phyloP scores from a whole-genome alignment of 2,329 filamentous ascomycete species.

The Cadophora gregata region DNA sequence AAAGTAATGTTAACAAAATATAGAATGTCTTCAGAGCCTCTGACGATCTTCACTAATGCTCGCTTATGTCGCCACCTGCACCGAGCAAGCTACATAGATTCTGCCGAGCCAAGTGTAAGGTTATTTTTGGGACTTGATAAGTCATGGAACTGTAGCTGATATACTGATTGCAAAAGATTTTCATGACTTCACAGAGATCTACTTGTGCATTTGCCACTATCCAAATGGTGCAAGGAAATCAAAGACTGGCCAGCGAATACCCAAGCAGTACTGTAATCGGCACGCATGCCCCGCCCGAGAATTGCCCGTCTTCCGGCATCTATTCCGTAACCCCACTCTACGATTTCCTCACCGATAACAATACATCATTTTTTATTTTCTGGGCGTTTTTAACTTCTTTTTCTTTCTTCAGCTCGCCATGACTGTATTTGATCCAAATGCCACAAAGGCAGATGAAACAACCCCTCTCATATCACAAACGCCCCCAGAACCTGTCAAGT shows the following conservation, averaged over 20 bases:
- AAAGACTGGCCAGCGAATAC: neutral
- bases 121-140: too few species aligned
- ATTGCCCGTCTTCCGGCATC: neutral
- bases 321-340: slow-evolving; percentile 1
- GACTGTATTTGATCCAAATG: neutral
- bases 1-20: too few species aligned
- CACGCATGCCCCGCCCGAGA: neutral
- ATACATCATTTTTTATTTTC: neutral
- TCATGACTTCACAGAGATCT: neutral
- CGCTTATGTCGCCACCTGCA: too few species aligned
- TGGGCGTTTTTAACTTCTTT: neutral
- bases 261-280: neutral
- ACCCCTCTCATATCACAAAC: slow-evolving; percentile 27
- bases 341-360: neutral
- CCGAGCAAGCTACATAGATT: too few species aligned
- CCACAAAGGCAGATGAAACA: slow-evolving; percentile 21
- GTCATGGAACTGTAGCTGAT: too few species aligned
- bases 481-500: slow-evolving; percentile 21
- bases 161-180: neutral
- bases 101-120: too few species aligned
- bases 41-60: too few species aligned
- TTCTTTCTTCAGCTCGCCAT: neutral
- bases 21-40: too few species aligned
- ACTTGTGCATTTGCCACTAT: too few species aligned
- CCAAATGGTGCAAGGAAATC: neutral